A percentile compares a stretch with the other conserved stretches of the same genome.
Evolutionary conservation across 192 early-diverging fungal species (phyloP).

Genomic region (Allomyces arbusculus): DNA sequence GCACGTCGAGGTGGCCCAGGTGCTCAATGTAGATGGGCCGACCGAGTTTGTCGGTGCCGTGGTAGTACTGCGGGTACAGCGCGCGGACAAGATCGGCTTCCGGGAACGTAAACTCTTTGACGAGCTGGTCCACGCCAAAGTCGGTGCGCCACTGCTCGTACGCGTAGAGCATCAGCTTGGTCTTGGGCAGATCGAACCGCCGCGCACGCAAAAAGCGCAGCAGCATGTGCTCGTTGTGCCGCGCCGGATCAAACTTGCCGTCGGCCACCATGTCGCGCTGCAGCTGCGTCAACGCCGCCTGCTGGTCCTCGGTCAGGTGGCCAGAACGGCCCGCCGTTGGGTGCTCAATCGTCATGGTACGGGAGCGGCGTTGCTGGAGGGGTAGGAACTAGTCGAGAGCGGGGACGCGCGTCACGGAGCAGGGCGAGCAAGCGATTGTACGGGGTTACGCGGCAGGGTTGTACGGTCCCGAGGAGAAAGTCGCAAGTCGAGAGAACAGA

Average conservation of each 20-base stretch:
- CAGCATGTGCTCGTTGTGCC: constrained; percentile 43
- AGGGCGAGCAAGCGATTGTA: no score
- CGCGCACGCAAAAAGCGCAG: constrained; percentile 55
- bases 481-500: no score
- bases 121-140: constrained; percentile 31
- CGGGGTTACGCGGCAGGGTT: no score
- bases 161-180: constrained; percentile 53
- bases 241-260: constrained; percentile 27
- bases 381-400: no score
- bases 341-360: constrained; percentile 1
- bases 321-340: constrained; percentile 32
- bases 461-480: no score
- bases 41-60: constrained; percentile 78
- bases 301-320: constrained; percentile 34
- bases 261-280: constrained; percentile 30
- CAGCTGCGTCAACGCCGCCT: constrained; percentile 28
- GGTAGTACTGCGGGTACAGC: constrained; percentile 57
- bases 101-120: constrained; percentile 35
- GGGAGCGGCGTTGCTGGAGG: no score
- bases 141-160: constrained; percentile 45
- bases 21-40: constrained; percentile 83
- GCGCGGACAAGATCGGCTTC: constrained; percentile 40
- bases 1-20: constrained; percentile 46
- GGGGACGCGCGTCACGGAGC: no score
- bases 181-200: constrained; percentile 36